These are phyloP conservation scores for Panicum virgatum DNA, from an alignment of 202 grass and related monocot genomes.

Conservation along the genomic window DNA sequence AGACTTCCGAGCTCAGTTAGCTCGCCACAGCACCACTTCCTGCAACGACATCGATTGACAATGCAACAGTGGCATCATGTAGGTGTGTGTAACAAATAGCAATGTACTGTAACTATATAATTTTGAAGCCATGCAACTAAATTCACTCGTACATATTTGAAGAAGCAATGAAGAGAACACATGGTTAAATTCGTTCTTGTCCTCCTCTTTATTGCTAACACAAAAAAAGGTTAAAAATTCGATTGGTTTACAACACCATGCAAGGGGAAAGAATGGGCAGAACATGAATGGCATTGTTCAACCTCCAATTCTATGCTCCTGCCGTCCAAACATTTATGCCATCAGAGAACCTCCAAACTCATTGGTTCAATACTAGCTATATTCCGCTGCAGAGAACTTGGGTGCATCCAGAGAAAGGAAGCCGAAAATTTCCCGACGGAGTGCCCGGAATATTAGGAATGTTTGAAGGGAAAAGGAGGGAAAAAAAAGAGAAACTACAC, in stretches of 20 bases:
- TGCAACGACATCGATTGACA: too few species aligned
- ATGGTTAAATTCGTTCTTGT: constrained; percentile 19
- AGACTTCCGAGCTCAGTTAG: too few species aligned
- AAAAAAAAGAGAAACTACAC: constrained; percentile 32
- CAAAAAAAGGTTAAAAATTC: constrained; percentile 19
- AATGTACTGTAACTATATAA: too few species aligned
- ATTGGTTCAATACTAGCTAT: constrained; percentile 52
- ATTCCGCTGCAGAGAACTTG: constrained; percentile 43
- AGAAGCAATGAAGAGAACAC: constrained; percentile 4
- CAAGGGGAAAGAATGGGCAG: constrained; percentile 48
- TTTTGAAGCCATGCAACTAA: not conserved
- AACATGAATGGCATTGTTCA: constrained; percentile 49
- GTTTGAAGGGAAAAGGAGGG: not conserved
- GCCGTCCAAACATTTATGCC: constrained; percentile 45
- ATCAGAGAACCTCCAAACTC: constrained; percentile 48
- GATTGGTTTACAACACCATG: constrained; percentile 44
- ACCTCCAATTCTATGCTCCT: constrained; percentile 43
- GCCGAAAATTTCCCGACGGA: constrained; percentile 32
- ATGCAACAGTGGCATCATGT: too few species aligned
- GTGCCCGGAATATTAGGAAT: constrained; percentile 28
- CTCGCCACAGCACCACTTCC: too few species aligned
- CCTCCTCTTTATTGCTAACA: constrained; percentile 52
- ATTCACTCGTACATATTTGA: constrained; percentile 3
- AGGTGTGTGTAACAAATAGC: too few species aligned
- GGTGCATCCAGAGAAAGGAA: constrained; percentile 33